Base-by-base conservation (phyloP, 257 asterid genomes). In the Solanum piurae region DNA sequence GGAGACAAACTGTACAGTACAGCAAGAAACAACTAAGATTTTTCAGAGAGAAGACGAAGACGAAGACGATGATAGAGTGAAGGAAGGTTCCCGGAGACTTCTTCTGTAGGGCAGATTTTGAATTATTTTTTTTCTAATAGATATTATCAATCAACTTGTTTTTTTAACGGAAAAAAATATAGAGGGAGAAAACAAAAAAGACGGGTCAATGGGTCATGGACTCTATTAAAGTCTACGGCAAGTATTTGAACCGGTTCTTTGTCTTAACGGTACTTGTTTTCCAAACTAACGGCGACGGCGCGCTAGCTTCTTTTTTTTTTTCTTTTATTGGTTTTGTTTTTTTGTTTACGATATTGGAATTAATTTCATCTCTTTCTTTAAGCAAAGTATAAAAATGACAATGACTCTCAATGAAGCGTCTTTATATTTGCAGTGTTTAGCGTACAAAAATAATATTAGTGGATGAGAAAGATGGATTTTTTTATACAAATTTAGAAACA, bases 71-170 rank as follows among this genome's bases (percentile, higher is more conserved):
- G 33, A 55, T n/a, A 20, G 86, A 85, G 20, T 46, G 82, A 84
- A 79, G 91, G 94, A 92, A 93, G 88, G 83, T 94, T 94, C 94
- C 25, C n/a, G 72, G 88, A 71, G 88, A 86, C 52, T 86, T 86
- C 88, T 31, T 7, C 52, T 38, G 44, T 80, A 80, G 85, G 85
- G 69, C 38, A 18, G 29, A 46, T 46, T 80, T 71, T 80, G 12
- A 23, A 49, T 74, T 72, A 1, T 33, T 1, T 74, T 16, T 36
- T 46, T 27, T 27, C 68, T 9, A 14, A 27, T 58, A 29, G 68
- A 80, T 80, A 27, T 27, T 46, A 80, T 46, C 9, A 27, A 80
- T 7, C 85, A 80, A 80, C 68, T 46, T 46, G 85, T 13, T 66
- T 79, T 33, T 73, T 75, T 37, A 37, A 75, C 5, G 38, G 25